Base-by-base conservation (phyloP, 306 rosid genomes). In the Rosa lucieae region DNA sequence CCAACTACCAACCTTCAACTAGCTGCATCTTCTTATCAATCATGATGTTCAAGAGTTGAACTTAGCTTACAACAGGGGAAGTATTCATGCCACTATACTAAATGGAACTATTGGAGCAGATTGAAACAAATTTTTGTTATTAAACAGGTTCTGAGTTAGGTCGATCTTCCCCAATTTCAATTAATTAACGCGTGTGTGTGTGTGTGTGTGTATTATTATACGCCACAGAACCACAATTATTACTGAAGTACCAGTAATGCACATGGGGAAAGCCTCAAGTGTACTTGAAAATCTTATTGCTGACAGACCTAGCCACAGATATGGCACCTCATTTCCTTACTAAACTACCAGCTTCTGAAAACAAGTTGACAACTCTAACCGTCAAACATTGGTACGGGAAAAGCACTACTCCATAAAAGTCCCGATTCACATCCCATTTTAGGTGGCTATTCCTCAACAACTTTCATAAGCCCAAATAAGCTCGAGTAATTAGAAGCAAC, bases 401-500 rank as follows among this genome's bases (percentile, higher is more conserved):
- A 61, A 4, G 67, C 39, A 29, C 40, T 9, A 11, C 40, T 62
- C 20, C 71, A 11, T 59, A 39, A 3, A 65, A 67, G 20, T n/a
- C 23, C 23, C 1, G 56, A 70, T 75, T 47, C 69, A 40, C 42
- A 11, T 3, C 39, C 71, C 76, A n/a, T 56, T 29, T 44, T 32
- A 14, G 72, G 48, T 65, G 40, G 17, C 40, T 63, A 63, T 6
- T 63, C 69, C 32, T 15, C 14, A 26, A 63, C 69, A 29, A 35
- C 69, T 4, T 63, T 63, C 69, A 63, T 32, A 63, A 63, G 44
- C 5, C 69, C 69, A 32, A 63, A 29, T 14, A 63, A 32, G n/a
- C 69, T 63, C 7, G 69, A 63, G 43, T 32, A 37, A 69, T 21
- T 80, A 88, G 88, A 88, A 47, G 86, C 84, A 53, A 75, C 78